A percentile compares a stretch with the other conserved stretches of the same genome.
Evolutionary conservation across 768 basidiomycete species (phyloP).

Genomic region (Lactarius akahatsu): DNA sequence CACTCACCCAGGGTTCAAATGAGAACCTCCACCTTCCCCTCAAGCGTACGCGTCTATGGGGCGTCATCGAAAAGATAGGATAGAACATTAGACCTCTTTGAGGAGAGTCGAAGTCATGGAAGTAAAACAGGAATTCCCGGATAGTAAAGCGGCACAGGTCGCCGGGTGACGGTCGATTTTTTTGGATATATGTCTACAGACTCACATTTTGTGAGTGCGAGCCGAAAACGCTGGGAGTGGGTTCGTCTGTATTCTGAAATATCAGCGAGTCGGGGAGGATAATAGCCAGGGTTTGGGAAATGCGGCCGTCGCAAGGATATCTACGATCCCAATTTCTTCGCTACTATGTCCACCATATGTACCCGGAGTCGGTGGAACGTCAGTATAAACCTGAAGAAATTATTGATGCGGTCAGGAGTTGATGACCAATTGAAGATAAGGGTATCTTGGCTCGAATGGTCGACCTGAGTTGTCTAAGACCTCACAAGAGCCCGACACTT

Average conservation of each 20-base stretch:
- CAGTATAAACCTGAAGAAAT: neutral
- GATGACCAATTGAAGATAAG: neutral
- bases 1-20: conserved; percentile 24
- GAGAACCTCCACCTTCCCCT: conserved; percentile 30
- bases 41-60: conserved; percentile 16
- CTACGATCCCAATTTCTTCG: too few species aligned
- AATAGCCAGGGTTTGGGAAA: too few species aligned
- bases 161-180: conserved; percentile 43
- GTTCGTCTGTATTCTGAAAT: neutral
- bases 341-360: too few species aligned
- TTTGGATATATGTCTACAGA: conserved; percentile 9
- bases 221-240: neutral
- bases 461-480: neutral
- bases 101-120: conserved; percentile 61
- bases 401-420: neutral
- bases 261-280: too few species aligned
- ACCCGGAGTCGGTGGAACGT: neutral
- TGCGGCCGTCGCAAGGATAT: too few species aligned
- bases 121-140: conserved; percentile 63
- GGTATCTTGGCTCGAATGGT: neutral
- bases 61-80: conserved; percentile 35
- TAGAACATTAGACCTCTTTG: conserved; percentile 65
- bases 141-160: conserved; percentile 58
- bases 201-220: conserved; percentile 6
- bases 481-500: neutral